Conservation (phyloP, 2,329 filamentous ascomycete genomes). For the Ophiostoma sp. region DNA sequence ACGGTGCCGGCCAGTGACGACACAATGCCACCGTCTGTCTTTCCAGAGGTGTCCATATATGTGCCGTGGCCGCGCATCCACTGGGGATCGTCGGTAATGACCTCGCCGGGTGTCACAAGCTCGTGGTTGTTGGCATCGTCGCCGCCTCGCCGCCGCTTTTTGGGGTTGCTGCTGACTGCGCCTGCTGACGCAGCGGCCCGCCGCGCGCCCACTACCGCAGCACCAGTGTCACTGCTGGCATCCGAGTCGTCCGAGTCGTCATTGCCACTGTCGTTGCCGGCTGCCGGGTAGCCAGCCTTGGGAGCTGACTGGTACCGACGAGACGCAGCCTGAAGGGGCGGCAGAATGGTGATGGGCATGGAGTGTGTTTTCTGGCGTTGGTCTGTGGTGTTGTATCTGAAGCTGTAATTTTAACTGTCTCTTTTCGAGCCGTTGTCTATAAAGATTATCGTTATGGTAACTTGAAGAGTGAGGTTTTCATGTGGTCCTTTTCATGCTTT, state of each 20-base stretch:
- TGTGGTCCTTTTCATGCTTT: slow-evolving; percentile 9
- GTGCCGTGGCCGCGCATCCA: slow-evolving; percentile 98
- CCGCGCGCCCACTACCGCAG: slow-evolving; percentile 39
- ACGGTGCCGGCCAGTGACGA: slow-evolving; percentile 88
- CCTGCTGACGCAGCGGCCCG: slow-evolving; percentile 23
- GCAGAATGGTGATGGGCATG: slow-evolving; percentile 48
- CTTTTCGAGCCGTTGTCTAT: not conserved
- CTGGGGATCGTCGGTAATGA: slow-evolving; percentile 85
- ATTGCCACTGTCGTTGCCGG: slow-evolving; percentile 12
- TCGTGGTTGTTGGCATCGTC: slow-evolving; percentile 35
- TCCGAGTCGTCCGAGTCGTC: slow-evolving; percentile 37
- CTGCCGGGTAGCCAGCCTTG: not conserved
- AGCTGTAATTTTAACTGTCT: not conserved
- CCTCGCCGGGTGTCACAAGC: slow-evolving; percentile 82
- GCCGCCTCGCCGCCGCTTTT: slow-evolving; percentile 20
- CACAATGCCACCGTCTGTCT: slow-evolving; percentile 57
- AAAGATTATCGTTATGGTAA: not conserved
- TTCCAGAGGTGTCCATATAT: slow-evolving; percentile 56
- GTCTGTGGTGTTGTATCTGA: no score
- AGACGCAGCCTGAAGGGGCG: slow-evolving; percentile 35
- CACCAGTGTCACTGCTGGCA: slow-evolving; percentile 33
- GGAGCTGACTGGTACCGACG: slow-evolving; percentile 23
- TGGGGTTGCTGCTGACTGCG: slow-evolving; percentile 12
- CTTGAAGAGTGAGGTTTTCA: not conserved
- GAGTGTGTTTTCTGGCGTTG: not conserved